phyloP scores from a whole-genome alignment of 2,329 filamentous ascomycete species.

The Fusarium sp. region DNA sequence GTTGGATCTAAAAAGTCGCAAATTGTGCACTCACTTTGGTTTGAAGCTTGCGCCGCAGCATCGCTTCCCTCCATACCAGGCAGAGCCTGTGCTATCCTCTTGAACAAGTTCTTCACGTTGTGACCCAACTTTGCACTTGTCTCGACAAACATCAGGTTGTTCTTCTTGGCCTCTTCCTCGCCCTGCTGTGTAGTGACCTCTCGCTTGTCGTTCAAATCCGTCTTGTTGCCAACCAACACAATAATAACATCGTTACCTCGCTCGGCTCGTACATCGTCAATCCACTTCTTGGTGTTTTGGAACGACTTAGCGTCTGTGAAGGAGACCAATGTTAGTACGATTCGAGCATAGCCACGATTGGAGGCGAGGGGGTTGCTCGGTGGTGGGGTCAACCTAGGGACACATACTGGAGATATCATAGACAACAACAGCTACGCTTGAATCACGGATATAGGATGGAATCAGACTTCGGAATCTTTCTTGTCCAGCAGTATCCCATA shows the following conservation, averaged over 20 bases:
- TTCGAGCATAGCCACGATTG: slow-evolving; percentile 26
- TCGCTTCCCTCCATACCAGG: slow-evolving; percentile 97
- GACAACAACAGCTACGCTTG: slow-evolving; percentile 96
- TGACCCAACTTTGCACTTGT: slow-evolving; percentile 97
- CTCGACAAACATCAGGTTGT: slow-evolving; percentile 98
- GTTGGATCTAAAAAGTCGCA: background rate
- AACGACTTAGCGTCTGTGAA: slow-evolving; percentile 87
- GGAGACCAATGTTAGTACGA: slow-evolving; percentile 36
- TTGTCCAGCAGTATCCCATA: slow-evolving; percentile 98
- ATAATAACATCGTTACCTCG: slow-evolving; percentile 99
- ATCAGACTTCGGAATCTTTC: slow-evolving; percentile 97
- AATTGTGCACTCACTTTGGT: slow-evolving; percentile 76
- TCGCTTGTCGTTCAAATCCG: slow-evolving; percentile 96
- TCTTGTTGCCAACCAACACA: slow-evolving; percentile 98
- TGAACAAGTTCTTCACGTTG: slow-evolving; percentile 97
- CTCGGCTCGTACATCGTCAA: slow-evolving; percentile 96
- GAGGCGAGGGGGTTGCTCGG: slow-evolving; percentile 14
- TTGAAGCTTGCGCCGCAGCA: slow-evolving; percentile 76
- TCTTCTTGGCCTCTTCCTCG: slow-evolving; percentile 97
- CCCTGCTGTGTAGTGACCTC: slow-evolving; percentile 97
- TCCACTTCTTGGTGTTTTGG: slow-evolving; percentile 99
- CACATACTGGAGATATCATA: slow-evolving; percentile 91
- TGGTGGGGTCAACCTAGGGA: slow-evolving; percentile 40
- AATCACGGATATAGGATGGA: slow-evolving; percentile 98
- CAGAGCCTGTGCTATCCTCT: slow-evolving; percentile 96